Conservation (phyloP, 2,329 filamentous ascomycete genomes). For the Botryosphaeria dothidea region DNA sequence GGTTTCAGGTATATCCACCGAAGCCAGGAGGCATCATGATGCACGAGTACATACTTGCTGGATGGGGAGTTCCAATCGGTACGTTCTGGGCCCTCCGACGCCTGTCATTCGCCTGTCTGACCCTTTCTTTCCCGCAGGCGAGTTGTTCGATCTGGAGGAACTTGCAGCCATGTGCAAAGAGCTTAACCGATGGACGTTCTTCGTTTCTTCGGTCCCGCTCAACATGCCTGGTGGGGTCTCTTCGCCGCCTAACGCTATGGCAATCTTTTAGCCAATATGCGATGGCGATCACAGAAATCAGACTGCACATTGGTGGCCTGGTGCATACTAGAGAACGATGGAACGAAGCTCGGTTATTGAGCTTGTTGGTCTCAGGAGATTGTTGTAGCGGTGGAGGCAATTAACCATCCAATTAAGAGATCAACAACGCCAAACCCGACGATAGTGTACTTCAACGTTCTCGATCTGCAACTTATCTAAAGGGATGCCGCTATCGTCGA, state of each 20-base stretch:
- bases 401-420: not conserved
- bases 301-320: not conserved
- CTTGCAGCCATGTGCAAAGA: constrained; percentile 57
- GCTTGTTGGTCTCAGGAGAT: not conserved
- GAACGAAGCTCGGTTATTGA: not conserved
- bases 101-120: not conserved
- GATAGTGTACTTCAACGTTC: not conserved
- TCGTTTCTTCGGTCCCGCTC: constrained; percentile 61
- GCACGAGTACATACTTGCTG: constrained; percentile 48
- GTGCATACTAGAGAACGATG: not conserved
- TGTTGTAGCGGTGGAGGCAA: not conserved
- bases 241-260: constrained; percentile 40
- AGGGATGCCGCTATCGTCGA: not conserved
- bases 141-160: constrained; percentile 50
- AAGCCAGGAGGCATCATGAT: constrained; percentile 8
- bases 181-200: constrained; percentile 57
- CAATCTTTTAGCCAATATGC: constrained; percentile 32
- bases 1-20: constrained; percentile 13
- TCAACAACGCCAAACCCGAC: not conserved
- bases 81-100: not conserved
- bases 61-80: constrained; percentile 51
- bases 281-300: no score
- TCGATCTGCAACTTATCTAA: not conserved
- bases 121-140: constrained; percentile 22
- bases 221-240: constrained; percentile 48